Base-by-base conservation (phyloP, 768 basidiomycete species). In the Chalciporus pseudorubinellus region DNA sequence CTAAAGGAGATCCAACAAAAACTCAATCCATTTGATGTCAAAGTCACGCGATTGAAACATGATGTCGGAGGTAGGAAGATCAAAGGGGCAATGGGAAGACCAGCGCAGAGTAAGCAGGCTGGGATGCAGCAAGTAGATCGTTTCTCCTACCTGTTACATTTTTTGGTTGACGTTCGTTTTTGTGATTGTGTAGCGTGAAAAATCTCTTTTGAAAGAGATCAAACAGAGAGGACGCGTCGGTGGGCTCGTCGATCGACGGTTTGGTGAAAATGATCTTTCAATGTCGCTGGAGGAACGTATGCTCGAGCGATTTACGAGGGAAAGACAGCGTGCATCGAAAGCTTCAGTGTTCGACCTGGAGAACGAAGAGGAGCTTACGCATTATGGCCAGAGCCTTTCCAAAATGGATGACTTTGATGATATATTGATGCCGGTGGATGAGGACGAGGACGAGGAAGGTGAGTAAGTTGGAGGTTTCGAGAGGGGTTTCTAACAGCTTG, bases 271-370 rank as follows among this genome's bases (percentile, higher is more conserved):
- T 64, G 85, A 98, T 55, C 85, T 94, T 2, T 79, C 84, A 10
- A 84, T 98, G 81, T 86, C 89, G n/a, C 75, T 93, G 28, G 97
- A 99, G 67, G 95, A 98, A 58, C 87, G 93, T 55, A 98, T 98
- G 87, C 77, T 98, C 33, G 94, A 95, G 69, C 87, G 97, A 26
- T 98, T 98, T 67, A 98, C 95, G 10, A 80, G 80, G 57, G 95
- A 98, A 70, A 76, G 92, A 53, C 91, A 95, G 65, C 79, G 87
- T 18, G 70, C 83, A 9, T 85, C 87, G 29, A 90, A 86, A 70
- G 84, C 86, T 38, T 76, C 74, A 9, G 76, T 82, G 12, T 98
- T 97, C 79, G 94, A 95, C 61, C 76, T 98, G 33, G 94, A 94
- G 52, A 91, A 91, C 55, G 93, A 93, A 58, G 89, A 89, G 45